These are phyloP conservation scores for Mycena kentingensis DNA, from an alignment of 768 basidiomycete species.

Conservation along the genomic window DNA sequence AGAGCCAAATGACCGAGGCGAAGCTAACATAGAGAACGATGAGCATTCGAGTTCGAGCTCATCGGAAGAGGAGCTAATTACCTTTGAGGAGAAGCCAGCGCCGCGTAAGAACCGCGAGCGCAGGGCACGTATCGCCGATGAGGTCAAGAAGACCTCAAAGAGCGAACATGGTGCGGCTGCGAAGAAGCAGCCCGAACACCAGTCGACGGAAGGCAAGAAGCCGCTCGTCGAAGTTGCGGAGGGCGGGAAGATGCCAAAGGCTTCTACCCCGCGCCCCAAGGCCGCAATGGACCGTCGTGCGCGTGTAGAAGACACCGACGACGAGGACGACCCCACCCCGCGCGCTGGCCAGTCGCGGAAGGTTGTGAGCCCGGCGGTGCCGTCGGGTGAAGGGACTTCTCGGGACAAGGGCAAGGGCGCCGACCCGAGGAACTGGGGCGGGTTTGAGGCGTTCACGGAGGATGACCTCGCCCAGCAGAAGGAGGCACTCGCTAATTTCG, in stretches of 20 bases:
- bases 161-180: too few species aligned
- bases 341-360: background rate
- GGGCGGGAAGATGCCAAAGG: background rate
- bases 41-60: too few species aligned
- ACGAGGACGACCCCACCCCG: background rate
- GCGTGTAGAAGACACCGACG: background rate
- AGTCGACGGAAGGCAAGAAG: too few species aligned
- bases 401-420: slow-evolving; percentile 3
- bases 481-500: background rate
- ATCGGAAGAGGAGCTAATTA: too few species aligned
- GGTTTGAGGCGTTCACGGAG: background rate
- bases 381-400: slow-evolving; percentile 9
- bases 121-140: too few species aligned
- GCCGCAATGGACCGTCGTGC: background rate
- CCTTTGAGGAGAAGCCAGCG: too few species aligned
- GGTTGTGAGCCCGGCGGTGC: slow-evolving; percentile 1
- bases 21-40: too few species aligned
- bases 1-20: too few species aligned
- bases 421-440: slow-evolving; percentile 8
- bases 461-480: background rate
- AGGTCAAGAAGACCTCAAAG: too few species aligned
- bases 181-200: too few species aligned
- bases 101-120: too few species aligned
- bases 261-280: background rate
- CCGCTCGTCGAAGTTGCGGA: too few species aligned